Percentiles rank a stretch among this genome's conserved stretches.
Conservation (phyloP, 441 rosid genomes). For the Bruguiera hainesii region DNA sequence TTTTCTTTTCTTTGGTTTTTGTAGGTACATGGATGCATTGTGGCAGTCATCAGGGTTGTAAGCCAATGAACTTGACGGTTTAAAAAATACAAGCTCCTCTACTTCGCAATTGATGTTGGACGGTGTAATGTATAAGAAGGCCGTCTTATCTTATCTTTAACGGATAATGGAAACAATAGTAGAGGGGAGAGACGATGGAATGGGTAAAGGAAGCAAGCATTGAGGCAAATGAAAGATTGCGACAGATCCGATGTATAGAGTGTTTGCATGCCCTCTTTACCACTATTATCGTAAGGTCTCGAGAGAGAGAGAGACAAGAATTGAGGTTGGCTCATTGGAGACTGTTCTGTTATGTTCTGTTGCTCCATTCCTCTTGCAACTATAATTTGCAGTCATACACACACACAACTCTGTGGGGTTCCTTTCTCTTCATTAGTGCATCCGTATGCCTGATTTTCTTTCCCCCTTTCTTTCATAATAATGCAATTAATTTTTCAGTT, state of each 20-base stretch:
- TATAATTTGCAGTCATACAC: constrained; percentile 23
- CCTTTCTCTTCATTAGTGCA: constrained; percentile 22
- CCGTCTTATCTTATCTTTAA: constrained; percentile 4
- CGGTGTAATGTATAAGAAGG: background rate
- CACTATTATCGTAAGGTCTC: background rate
- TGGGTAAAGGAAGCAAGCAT: constrained; percentile 19
- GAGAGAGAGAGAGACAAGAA: constrained; percentile 1
- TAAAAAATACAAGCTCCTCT: background rate
- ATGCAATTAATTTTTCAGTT: background rate
- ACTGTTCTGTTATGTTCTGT: constrained; percentile 21
- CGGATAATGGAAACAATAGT: constrained; percentile 28
- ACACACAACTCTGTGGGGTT: constrained; percentile 20
- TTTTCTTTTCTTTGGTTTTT: no score
- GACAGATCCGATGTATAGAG: constrained; percentile 42
- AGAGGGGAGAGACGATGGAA: constrained; percentile 27
- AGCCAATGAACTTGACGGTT: no score
- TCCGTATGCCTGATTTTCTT: background rate
- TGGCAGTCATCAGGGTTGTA: no score
- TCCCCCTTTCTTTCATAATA: background rate
- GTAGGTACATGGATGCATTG: no score
- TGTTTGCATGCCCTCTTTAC: constrained; percentile 23
- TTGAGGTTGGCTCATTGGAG: constrained; percentile 15
- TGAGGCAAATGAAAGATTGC: constrained; percentile 36
- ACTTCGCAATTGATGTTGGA: background rate
- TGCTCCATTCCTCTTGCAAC: constrained; percentile 22